phyloP scores from a whole-genome alignment of 208 protist genomes.

The Acanthamoeba quina region DNA sequence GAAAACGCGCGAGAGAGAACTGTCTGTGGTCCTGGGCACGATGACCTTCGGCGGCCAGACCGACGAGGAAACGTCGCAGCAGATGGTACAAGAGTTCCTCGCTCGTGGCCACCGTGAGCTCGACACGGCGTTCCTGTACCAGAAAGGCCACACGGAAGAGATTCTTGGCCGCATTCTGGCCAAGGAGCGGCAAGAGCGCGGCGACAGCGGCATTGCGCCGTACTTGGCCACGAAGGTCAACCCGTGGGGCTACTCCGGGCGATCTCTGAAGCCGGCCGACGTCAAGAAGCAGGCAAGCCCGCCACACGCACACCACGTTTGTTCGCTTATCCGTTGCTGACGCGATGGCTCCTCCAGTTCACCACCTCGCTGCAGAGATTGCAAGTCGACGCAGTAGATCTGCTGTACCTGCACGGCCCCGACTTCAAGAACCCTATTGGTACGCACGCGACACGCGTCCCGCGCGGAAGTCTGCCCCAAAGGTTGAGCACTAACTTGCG shows the following conservation, averaged over 20 bases:
- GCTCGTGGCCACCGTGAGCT: background rate
- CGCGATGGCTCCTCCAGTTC: background rate
- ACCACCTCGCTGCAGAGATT: constrained; percentile 37
- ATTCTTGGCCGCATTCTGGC: constrained; percentile 35
- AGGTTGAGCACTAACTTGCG: background rate
- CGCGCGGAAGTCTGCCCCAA: background rate
- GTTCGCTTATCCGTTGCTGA: background rate
- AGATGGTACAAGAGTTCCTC: constrained; percentile 48
- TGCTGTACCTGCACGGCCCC: constrained; percentile 53
- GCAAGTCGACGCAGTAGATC: constrained; percentile 7
- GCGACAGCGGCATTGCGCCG: background rate
- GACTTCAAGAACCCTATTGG: constrained; percentile 61
- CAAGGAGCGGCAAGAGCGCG: background rate
- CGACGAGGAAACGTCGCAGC: background rate
- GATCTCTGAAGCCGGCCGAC: constrained; percentile 15
- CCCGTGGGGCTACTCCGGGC: constrained; percentile 26
- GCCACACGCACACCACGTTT: background rate
- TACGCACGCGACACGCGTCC: background rate
- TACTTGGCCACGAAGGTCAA: constrained; percentile 68
- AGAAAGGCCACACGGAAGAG: constrained; percentile 49
- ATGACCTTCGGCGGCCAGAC: constrained; percentile 73
- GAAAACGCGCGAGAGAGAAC: background rate
- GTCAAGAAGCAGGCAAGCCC: constrained; percentile 33
- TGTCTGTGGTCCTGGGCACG: constrained; percentile 41
- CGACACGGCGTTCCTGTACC: constrained; percentile 64